Conservation (phyloP, 805 yeast genomes). For the Starmerella etchellsii region DNA sequence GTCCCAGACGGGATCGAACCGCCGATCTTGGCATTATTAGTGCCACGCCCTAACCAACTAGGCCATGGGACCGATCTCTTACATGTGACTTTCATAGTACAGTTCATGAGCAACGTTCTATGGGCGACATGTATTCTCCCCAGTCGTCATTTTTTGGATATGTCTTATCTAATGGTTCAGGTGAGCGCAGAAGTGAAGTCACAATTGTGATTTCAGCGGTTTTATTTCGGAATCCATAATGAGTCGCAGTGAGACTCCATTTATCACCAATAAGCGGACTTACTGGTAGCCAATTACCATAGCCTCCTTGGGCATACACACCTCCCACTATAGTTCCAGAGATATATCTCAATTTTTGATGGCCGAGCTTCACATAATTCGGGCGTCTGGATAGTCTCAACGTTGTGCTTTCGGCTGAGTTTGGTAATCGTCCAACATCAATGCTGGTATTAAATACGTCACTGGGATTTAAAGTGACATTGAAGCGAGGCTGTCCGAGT, state of each 20-base stretch:
- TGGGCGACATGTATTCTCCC: not conserved
- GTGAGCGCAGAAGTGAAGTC: not conserved
- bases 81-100: not conserved
- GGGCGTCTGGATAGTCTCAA: no score
- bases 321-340: no score
- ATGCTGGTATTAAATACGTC: not conserved
- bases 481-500: not conserved
- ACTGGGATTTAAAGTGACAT: not conserved
- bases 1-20: slow-evolving; percentile 33
- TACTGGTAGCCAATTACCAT: not conserved
- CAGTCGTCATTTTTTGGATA: not conserved
- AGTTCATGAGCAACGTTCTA: not conserved
- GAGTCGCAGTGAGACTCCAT: not conserved
- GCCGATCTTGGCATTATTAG: slow-evolving; percentile 43
- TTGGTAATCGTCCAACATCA: no score
- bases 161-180: not conserved
- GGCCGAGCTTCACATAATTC: no score
- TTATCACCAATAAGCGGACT: not conserved
- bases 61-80: slow-evolving; percentile 40
- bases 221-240: not conserved
- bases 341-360: no score
- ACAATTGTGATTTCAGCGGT: not conserved
- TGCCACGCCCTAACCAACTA: slow-evolving; percentile 51
- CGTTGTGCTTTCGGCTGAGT: no score
- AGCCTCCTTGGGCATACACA: no score